Conservation (phyloP, 2,329 filamentous ascomycete species). For the Pyrenochaeta sp. region DNA sequence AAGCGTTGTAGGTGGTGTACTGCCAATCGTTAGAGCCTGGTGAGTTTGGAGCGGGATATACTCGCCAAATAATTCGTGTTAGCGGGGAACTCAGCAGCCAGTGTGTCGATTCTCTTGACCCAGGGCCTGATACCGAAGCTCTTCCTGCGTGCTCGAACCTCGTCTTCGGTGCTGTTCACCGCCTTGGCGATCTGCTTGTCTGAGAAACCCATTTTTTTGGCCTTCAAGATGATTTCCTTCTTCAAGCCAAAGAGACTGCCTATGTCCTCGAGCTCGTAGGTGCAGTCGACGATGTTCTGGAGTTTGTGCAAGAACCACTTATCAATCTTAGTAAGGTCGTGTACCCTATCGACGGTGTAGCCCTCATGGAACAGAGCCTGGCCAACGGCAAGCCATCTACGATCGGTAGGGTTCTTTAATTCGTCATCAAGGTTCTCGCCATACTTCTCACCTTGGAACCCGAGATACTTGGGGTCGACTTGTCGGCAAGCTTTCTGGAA, state of each 20-base stretch:
- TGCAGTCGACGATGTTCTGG: conserved; percentile 94
- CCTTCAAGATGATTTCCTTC: conserved; percentile 86
- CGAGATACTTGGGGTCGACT: conserved; percentile 89
- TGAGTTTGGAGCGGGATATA: background rate
- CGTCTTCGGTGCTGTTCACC: conserved; percentile 85
- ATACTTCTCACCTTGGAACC: conserved; percentile 95
- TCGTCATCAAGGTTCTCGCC: conserved; percentile 85
- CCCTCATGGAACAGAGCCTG: conserved; percentile 98
- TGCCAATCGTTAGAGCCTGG: conserved; percentile 1
- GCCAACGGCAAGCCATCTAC: conserved; percentile 95
- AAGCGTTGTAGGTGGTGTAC: conserved; percentile 93
- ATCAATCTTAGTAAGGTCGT: conserved; percentile 97
- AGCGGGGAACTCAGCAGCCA: conserved; percentile 76
- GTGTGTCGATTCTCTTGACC: conserved; percentile 98
- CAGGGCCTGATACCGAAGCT: conserved; percentile 90
- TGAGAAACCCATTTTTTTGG: conserved; percentile 98
- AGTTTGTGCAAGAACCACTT: conserved; percentile 99
- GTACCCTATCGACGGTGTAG: conserved; percentile 90
- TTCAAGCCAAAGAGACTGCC: conserved; percentile 85
- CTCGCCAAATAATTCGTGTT: conserved; percentile 78
- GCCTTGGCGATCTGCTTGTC: conserved; percentile 92
- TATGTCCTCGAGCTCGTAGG: conserved; percentile 82
- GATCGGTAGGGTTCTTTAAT: conserved; percentile 91
- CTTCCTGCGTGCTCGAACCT: conserved; percentile 85
- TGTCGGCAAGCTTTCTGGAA: conserved; percentile 99